Percentiles rank a stretch among this genome's conserved stretches.
phyloP scores from a whole-genome alignment of 169 alveolate species.

The Plasmodium blacklocki region DNA sequence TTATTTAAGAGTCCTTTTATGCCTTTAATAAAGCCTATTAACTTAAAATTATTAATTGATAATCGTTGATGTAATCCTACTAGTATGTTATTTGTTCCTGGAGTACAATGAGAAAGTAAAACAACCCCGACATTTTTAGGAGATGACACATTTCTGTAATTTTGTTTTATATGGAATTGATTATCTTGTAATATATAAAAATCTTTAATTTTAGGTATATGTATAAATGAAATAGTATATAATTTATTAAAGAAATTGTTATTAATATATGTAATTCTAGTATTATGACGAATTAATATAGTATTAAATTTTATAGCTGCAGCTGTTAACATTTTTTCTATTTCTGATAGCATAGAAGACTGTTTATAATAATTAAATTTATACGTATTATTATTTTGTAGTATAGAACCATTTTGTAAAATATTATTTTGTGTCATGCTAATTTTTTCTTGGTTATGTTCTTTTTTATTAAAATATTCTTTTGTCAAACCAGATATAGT shows the following conservation, averaged over 20 bases:
- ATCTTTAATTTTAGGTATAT: constrained; percentile 18
- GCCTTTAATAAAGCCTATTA: constrained; percentile 25
- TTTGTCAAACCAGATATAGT: constrained; percentile 31
- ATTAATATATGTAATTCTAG: constrained; percentile 6
- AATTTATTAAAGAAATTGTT: constrained; percentile 30
- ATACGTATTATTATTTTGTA: not conserved
- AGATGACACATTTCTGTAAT: not conserved
- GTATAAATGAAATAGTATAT: constrained; percentile 12
- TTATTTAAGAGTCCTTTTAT: constrained; percentile 38
- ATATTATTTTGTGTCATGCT: not conserved
- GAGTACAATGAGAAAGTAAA: constrained; percentile 22
- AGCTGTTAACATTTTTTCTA: constrained; percentile 19
- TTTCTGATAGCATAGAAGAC: not conserved
- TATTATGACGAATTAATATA: constrained; percentile 27
- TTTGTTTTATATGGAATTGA: constrained; percentile 1
- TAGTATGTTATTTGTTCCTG: constrained; percentile 43
- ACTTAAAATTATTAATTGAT: constrained; percentile 28
- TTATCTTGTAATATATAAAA: not conserved
- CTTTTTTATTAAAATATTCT: not conserved
- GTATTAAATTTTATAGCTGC: constrained; percentile 39
- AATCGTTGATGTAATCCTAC: constrained; percentile 43
- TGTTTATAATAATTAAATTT: constrained; percentile 11
- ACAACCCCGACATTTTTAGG: constrained; percentile 29
- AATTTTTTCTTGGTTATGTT: not conserved
- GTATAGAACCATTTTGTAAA: not conserved